Base-by-base conservation (phyloP, 768 basidiomycete genomes). In the Trametes gibbosa region DNA sequence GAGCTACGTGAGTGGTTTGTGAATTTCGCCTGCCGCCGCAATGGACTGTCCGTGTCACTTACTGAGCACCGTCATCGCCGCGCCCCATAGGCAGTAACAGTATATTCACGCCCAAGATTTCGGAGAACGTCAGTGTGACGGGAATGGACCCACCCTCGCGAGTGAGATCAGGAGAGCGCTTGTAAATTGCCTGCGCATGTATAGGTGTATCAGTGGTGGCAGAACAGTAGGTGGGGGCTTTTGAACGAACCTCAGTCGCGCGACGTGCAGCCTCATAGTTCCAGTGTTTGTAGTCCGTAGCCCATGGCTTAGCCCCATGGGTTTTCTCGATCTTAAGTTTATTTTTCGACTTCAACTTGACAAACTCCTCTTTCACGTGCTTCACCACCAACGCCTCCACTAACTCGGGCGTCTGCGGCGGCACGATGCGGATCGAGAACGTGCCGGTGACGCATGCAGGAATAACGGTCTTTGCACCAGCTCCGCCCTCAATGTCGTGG, bases 121-220 rank as follows among this genome's bases (percentile, higher is more conserved):
- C 92, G 10, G 95, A 92, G 70, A 98, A 96, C 1, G 93, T 95
- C 57, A 98, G 79, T 4, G 94, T 95, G 29, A 96, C 91, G 0
- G 95, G 95, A 62, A 95, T 95, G 6, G 92, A 92, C 5, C 95
- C 95, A n/a, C 93, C 93, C 71, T 96, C 94, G 41, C 93, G 84
- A 1, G 89, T 94, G 58, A 88, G 76, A 69, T 95, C 91, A 0
- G 94, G 94, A 5, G 84, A 82, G 69, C 81, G 80, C 46, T 82
- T 77, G 75, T 92, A 95, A 9, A 95, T 69, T 7, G 74, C 70
- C 74, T 77, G 57, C 65, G 17, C 27, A 14, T 13, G 14, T 19
- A 40, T 29, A 41, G 14, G 14, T 39, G 17, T 39, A 45, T 19
- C 12, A 35, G 27, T 17, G 46, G n/a, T n/a, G 13, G 19, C 42